Evolutionary conservation across 768 basidiomycete species (phyloP).

Genomic region (Lactifluus volemus): DNA sequence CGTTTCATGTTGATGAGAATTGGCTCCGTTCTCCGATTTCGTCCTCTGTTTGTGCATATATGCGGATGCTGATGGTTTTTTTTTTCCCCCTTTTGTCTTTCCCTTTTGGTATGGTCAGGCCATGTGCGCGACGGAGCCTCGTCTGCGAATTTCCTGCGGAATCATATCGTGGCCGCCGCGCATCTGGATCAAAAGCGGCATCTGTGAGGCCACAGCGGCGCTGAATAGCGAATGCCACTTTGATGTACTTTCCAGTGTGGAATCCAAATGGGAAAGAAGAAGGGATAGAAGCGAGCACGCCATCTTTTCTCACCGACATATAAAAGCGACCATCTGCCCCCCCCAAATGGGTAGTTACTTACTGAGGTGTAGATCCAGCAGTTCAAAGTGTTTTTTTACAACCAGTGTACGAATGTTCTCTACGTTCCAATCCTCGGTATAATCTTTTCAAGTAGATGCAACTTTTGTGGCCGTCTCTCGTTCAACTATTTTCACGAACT

Average conservation of each 20-base stretch:
- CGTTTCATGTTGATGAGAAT: not conserved
- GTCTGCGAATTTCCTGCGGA: slow-evolving; percentile 17
- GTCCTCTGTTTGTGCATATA: not conserved
- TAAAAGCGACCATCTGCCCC: too few relatives aligned
- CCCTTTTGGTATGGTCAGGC: slow-evolving; percentile 5
- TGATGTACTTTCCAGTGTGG: not conserved
- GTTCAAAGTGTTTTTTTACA: not conserved
- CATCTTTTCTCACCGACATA: not conserved
- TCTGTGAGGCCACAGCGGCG: not conserved
- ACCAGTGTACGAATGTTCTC: slow-evolving; percentile 1
- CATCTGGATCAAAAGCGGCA: not conserved
- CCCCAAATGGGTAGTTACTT: not conserved
- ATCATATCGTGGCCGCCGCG: slow-evolving; percentile 15
- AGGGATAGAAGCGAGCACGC: too few relatives aligned
- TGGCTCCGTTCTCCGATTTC: not conserved
- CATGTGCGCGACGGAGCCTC: slow-evolving; percentile 12
- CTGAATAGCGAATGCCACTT: not conserved
- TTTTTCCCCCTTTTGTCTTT: not conserved
- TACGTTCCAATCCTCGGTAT: not conserved
- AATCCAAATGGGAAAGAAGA: too few relatives aligned
- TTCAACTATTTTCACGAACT: not conserved
- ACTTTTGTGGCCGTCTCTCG: not conserved
- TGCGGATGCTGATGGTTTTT: not conserved
- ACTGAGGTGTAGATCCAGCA: not conserved
- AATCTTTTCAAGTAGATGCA: not conserved